Percentiles rank a stretch among this genome's conserved stretches.
Conservation (phyloP, 331 rosid species). For the Quercus tomentella region DNA sequence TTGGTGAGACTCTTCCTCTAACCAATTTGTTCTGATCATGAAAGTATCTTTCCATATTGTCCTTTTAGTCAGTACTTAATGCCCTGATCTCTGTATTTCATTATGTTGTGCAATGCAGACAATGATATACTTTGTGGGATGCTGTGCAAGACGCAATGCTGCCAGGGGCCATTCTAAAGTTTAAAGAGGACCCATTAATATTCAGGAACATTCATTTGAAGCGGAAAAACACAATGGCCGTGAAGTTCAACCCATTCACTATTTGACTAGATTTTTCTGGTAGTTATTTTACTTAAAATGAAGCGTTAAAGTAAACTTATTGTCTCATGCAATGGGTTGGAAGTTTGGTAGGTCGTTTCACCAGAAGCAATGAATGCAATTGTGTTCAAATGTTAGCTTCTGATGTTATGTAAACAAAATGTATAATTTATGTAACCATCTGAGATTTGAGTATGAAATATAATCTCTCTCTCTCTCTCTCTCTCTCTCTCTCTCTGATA, state of each 20-base stretch:
- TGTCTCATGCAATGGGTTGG: not conserved
- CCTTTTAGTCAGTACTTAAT: not conserved
- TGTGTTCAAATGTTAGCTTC: not conserved
- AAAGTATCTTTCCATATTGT: not conserved
- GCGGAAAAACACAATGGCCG: not conserved
- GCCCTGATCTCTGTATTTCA: not conserved
- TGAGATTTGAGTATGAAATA: not conserved
- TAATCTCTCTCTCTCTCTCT: not conserved
- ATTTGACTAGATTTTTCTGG: not conserved
- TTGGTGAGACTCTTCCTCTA: constrained; percentile 52
- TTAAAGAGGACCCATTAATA: constrained; percentile 19
- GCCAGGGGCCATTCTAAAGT: constrained; percentile 53
- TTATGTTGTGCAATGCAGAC: constrained; percentile 49
- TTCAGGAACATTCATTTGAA: not conserved
- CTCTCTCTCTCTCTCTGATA: too few species aligned
- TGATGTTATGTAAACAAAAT: not conserved
- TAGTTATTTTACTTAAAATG: not conserved
- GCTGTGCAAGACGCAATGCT: constrained; percentile 93
- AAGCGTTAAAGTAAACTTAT: not conserved
- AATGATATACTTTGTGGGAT: constrained; percentile 85
- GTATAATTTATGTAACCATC: not conserved
- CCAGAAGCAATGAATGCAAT: not conserved
- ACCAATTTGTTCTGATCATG: not conserved
- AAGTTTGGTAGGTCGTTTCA: not conserved
- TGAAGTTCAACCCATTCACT: not conserved